Base-by-base conservation (phyloP, 129 eudicot genomes). In the Artemisia tridentata region DNA sequence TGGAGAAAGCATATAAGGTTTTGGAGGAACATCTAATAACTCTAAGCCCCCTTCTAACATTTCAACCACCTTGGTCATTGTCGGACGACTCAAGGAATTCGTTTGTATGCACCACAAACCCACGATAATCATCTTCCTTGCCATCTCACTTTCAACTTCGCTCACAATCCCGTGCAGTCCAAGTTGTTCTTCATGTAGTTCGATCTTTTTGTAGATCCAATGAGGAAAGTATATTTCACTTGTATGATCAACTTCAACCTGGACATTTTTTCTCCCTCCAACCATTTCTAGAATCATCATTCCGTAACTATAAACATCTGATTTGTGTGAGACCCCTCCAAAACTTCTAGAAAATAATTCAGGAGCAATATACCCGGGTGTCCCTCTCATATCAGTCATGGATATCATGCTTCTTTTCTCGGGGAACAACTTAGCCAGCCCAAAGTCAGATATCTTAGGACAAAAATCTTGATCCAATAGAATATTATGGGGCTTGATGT, bases 291-390 rank as follows among this genome's bases (percentile, higher is more conserved):
- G 10, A 48, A 82, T 65, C 80, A 82, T 56, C 86, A 78, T 78
- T 18, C 86, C 83, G 10, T 73, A 82, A 75, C 86, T 78, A 45
- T 78, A 78, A 5, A 82, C 84, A 66, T 80, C 84, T 7, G 80
- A 71, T 17, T 80, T 80, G 7, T 75, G 48, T 0, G 82, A 80
- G 2, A 73, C 79, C 0, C 23, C 48, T 3, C 86, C 82, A 31
- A 82, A 77, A 25, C 14, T 73, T 5, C 59, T 72, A 11, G 53
- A 51, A 17, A 53, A 60, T 3, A 80, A 41, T 70, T 80, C 84
- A 0, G 84, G 80, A 64, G 84, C 84, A 47, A 75, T 75, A 68
- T 51, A 21, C 4, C 65, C 65, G 0, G 46, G 65, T 5, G 65
- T 60, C 7, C 65, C 65, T 27, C 65, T 60, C 43, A 25, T 12